Conservation (phyloP, 2,329 filamentous ascomycete species). For the Cryphonectria carpinicola region DNA sequence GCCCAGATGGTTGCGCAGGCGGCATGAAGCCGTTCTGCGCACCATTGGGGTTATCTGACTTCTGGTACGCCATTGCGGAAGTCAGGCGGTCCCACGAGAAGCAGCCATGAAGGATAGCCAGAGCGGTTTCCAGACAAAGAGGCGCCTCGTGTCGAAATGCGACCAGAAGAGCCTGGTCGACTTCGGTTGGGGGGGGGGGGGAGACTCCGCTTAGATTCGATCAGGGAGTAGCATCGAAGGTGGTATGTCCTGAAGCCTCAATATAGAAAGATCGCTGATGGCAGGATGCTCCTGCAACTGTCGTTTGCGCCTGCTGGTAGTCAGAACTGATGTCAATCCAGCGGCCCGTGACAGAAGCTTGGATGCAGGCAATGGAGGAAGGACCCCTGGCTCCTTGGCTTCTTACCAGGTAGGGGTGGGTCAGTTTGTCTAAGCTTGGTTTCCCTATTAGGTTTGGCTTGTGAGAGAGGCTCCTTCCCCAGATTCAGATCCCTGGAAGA, state of each 20-base stretch:
- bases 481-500: conserved; percentile 20
- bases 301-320: conserved; percentile 12
- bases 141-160: conserved; percentile 8
- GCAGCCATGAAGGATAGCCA: conserved; percentile 26
- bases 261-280: not conserved
- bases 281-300: not conserved
- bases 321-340: conserved; percentile 13
- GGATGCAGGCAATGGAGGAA: conserved; percentile 18
- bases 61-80: conserved; percentile 38
- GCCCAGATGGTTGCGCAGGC: conserved; percentile 25
- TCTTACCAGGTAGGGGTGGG: conserved; percentile 17
- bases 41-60: conserved; percentile 41
- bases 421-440: not conserved
- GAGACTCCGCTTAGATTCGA: conserved; percentile 11
- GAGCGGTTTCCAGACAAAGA: conserved; percentile 12
- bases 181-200: conserved; percentile 8
- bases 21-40: conserved; percentile 30
- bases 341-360: conserved; percentile 15
- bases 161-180: conserved; percentile 17
- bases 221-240: not conserved
- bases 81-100: conserved; percentile 36
- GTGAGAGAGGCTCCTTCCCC: conserved; percentile 18
- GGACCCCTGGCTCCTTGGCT: conserved; percentile 26
- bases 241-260: not conserved
- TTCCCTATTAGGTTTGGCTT: conserved; percentile 17